phyloP scores from a whole-genome alignment of 371 early-diverging fungal species.

The Lichtheimia ornata region DNA sequence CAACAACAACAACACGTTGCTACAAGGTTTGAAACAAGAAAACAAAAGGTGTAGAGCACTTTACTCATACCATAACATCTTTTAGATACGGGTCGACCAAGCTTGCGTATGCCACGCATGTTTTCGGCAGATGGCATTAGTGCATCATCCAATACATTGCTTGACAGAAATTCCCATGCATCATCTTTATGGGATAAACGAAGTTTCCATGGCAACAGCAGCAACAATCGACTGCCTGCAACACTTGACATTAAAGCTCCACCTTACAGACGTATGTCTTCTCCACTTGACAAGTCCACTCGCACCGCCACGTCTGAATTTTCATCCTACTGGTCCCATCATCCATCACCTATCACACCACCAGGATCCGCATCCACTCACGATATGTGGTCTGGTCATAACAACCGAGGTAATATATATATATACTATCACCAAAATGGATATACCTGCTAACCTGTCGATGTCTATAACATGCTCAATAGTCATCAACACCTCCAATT shows the following conservation, averaged over 20 bases:
- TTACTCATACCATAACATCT: no score
- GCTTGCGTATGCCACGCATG: no score
- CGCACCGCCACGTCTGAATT: neutral
- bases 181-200: constrained; percentile 1
- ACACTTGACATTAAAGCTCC: neutral
- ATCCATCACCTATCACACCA: neutral
- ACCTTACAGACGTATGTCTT: neutral
- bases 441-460: no score
- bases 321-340: neutral
- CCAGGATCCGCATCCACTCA: neutral
- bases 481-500: no score
- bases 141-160: neutral
- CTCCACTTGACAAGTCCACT: neutral
- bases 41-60: no score
- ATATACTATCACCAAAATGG: no score
- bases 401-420: no score
- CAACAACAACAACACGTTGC: no score
- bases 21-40: no score
- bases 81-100: no score
- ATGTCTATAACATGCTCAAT: no score
- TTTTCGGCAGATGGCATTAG: neutral
- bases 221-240: neutral
- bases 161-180: neutral
- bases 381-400: neutral
- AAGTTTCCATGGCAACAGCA: neutral